A percentile compares a stretch with the other conserved stretches of the same genome.
phyloP scores from a whole-genome alignment of 495 filamentous ascomycete species.

The Penicillium tannophilum region DNA sequence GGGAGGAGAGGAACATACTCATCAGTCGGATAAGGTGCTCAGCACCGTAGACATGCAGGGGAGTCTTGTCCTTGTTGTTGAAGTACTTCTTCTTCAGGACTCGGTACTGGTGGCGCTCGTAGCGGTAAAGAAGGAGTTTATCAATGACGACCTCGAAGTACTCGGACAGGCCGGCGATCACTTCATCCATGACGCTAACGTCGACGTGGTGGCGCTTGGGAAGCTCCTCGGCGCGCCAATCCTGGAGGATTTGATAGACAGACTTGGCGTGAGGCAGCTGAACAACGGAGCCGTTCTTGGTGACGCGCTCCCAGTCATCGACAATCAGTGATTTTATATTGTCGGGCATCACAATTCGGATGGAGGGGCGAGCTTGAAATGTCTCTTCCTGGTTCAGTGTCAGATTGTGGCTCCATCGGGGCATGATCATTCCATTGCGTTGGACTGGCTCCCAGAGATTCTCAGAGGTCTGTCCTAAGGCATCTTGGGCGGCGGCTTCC shows the following conservation, averaged over 20 bases:
- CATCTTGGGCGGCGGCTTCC: neutral
- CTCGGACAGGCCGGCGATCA: slow-evolving; percentile 77
- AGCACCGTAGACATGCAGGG: slow-evolving; percentile 83
- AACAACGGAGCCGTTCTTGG: slow-evolving; percentile 87
- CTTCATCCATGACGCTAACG: slow-evolving; percentile 83
- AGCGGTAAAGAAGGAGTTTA: slow-evolving; percentile 85
- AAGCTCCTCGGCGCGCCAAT: slow-evolving; percentile 71
- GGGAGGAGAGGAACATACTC: slow-evolving; percentile 56
- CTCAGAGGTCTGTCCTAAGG: neutral
- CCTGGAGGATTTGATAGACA: slow-evolving; percentile 67
- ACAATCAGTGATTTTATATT: slow-evolving; percentile 86
- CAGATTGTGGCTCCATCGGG: neutral
- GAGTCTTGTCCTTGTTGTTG: slow-evolving; percentile 56
- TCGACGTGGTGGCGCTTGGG: slow-evolving; percentile 69
- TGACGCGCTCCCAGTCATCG: slow-evolving; percentile 98
- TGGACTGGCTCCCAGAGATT: neutral
- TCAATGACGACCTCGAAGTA: slow-evolving; percentile 91
- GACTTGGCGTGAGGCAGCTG: slow-evolving; percentile 73
- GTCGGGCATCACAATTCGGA: slow-evolving; percentile 81
- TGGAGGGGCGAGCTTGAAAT: slow-evolving; percentile 75
- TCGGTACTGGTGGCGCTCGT: slow-evolving; percentile 84
- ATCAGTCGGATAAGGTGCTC: slow-evolving; percentile 89
- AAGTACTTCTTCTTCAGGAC: slow-evolving; percentile 68
- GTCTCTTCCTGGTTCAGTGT: slow-evolving; percentile 69
- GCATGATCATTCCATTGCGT: neutral